These are phyloP conservation scores for Pogostemon cablin DNA, from an alignment of 257 asterid species.

Conservation along the genomic window DNA sequence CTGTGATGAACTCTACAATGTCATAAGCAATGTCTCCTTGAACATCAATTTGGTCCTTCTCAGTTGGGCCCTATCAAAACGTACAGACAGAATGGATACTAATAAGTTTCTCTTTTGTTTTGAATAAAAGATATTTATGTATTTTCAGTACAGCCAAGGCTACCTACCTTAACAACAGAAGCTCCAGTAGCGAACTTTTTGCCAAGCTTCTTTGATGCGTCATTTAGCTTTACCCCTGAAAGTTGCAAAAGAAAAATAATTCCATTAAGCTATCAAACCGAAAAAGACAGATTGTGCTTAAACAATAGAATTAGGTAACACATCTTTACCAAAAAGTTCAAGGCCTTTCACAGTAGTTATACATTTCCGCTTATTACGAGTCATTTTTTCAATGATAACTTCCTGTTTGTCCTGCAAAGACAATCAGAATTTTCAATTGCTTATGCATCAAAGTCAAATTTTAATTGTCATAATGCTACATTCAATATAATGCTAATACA, in stretches of 20 bases:
- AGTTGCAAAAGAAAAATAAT: constrained; percentile 25
- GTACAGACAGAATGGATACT: constrained; percentile 14
- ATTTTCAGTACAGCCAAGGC: constrained; percentile 22
- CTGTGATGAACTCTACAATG: constrained; percentile 93
- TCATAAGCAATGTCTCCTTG: constrained; percentile 98
- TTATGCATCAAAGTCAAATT: constrained; percentile 8
- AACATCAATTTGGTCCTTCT: constrained; percentile 98
- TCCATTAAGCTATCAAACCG: not conserved
- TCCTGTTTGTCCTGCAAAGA: constrained; percentile 80
- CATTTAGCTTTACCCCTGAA: constrained; percentile 86
- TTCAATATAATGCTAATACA: not conserved
- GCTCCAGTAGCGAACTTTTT: constrained; percentile 99
- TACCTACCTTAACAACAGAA: constrained; percentile 86
- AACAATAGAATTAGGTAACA: constrained; percentile 17
- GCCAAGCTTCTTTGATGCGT: constrained; percentile 98
- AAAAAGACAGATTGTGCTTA: constrained; percentile 14
- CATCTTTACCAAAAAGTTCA: constrained; percentile 77
- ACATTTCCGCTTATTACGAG: constrained; percentile 92
- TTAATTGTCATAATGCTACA: constrained; percentile 22
- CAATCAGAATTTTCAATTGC: constrained; percentile 19
- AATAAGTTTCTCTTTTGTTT: constrained; percentile 12
- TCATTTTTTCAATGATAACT: constrained; percentile 88
- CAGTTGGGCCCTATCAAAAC: constrained; percentile 83
- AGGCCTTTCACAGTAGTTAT: constrained; percentile 97
- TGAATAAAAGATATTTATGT: constrained; percentile 20